Evolutionary conservation across 306 rosid genomes (phyloP), one percentile per base, ranked within the genome.

Genomic region (Prunus campanulata): DNA sequence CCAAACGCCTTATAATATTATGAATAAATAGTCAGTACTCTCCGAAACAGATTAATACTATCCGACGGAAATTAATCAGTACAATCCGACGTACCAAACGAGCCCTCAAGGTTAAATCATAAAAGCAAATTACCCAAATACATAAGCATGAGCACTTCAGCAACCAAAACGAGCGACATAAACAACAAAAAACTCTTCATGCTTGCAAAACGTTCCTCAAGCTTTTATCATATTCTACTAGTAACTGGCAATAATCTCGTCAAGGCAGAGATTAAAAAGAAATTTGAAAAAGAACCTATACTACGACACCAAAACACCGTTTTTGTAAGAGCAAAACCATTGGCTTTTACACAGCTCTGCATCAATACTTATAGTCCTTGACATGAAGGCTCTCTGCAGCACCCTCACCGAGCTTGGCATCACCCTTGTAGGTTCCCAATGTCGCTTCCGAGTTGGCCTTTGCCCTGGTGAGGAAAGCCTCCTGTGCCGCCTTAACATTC

Each of bases 371-470:
- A 77, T 86, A 86, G 91, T 87, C 81, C 83, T 87, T 85, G 66
- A 87, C 87, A 29, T 91, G 94, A 66, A 89, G 93, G 65, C 87
- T 84, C 86, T 91, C 94, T 0, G 86, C 68, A 6, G 94, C 92
- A 70, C 91, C 97, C 74, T 91, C 92, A 8, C 77, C 79, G 6
- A 89, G 83, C 55, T 47, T 77, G 2, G 93, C 89, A 66, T 83
- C 86, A 49, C 97, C 97, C 81, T 87, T 74, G 87, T 91, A 91
- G 42, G 91, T 87, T 77, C 93, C 97, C 20, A 91, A 73, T 56
- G 97, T 91, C 3, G 93, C 92, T 32, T 89, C 88, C 1, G 93
- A 91, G 85, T 91, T 91, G 42, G 93, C 97, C 88, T 81, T 89
- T 83, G 83, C 78, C 82, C 97, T 83, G 1, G 76, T 72, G 27